Evolutionary conservation across 768 basidiomycete species (phyloP), one percentile per base, ranked within the genome.

Genomic region (Suillus subalutaceus): DNA sequence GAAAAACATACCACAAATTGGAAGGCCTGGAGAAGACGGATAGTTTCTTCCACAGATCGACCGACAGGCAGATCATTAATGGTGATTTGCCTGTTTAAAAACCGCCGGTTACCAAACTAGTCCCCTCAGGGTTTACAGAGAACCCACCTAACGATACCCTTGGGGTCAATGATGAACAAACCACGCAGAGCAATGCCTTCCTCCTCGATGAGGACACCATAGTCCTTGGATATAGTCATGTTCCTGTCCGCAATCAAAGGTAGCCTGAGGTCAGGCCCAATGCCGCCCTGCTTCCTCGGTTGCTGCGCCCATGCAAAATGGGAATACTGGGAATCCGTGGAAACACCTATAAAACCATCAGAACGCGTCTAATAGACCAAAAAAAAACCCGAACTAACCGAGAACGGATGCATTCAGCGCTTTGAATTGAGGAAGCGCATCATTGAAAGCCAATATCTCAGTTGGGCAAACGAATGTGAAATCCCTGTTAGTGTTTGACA

Each of bases 371-470:
- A 13, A 20, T 6, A 12, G 30, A 43, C 8, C 50, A 60, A 10
- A 6, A 41, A 1, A n/a, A 5, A 9, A 0, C 30, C 16, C 48
- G 15, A 32, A 71, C 86, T 20, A 60, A 93, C 93, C 92, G 68
- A 97, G 86, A 53, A 97, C 90, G 46, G 82, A 82, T 35, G 93
- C 89, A 75, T 89, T 86, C 68, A 96, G 81, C 63, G 84, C 84
- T 63, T 87, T 83, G 83, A 97, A 95, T 67, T 85, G 82, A 62
- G 87, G 75, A 40, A 97, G 86, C 10, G 93, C 90, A 67, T 94
- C 92, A 77, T 97, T 95, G 85, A 96, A 97, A 1, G 95, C 96
- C 57, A 96, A 86, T 74, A 97, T 96, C 79, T 97, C 96, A 65
- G 94, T 96, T n/a, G 94, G 94, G 80, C 94, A 96, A 72, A 93